A percentile compares a stretch with the other conserved stretches of the same genome.
Evolutionary conservation across 208 protist species (phyloP).

Genomic region (Leishmania turanica): DNA sequence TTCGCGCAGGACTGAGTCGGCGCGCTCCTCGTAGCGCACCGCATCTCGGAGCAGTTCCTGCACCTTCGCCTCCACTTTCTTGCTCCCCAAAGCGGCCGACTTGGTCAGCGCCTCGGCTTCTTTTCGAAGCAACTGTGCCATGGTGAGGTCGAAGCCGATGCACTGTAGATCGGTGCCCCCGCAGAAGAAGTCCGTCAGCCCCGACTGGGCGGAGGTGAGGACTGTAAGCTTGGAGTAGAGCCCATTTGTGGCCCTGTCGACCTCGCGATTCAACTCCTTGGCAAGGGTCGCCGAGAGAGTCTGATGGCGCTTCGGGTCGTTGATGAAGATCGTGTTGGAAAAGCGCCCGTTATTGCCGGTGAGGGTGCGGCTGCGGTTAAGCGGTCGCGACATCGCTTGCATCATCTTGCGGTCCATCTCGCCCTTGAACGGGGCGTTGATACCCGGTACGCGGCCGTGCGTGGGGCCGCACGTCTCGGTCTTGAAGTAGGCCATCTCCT

Average conservation of each 20-base stretch:
- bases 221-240: slow-evolving; percentile 89
- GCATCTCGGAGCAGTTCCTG: slow-evolving; percentile 68
- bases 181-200: slow-evolving; percentile 87
- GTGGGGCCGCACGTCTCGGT: slow-evolving; percentile 67
- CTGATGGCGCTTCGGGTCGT: slow-evolving; percentile 82
- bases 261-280: slow-evolving; percentile 57
- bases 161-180: slow-evolving; percentile 72
- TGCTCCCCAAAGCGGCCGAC: not conserved
- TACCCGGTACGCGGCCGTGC: slow-evolving; percentile 75
- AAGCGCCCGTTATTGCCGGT: slow-evolving; percentile 87
- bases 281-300: slow-evolving; percentile 67
- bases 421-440: slow-evolving; percentile 86
- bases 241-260: slow-evolving; percentile 86
- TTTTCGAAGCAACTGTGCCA: slow-evolving; percentile 53
- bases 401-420: slow-evolving; percentile 91
- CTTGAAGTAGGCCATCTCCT: slow-evolving; percentile 62
- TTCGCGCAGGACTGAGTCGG: slow-evolving; percentile 73
- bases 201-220: slow-evolving; percentile 88
- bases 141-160: slow-evolving; percentile 70
- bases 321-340: slow-evolving; percentile 89
- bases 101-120: slow-evolving; percentile 25
- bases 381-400: slow-evolving; percentile 85
- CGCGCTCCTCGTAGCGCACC: slow-evolving; percentile 74
- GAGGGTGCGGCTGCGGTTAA: slow-evolving; percentile 78
- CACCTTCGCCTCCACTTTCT: slow-evolving; percentile 35